Conservation (phyloP, 2,329 filamentous ascomycete species). For the Sordariomycetes sp. region DNA sequence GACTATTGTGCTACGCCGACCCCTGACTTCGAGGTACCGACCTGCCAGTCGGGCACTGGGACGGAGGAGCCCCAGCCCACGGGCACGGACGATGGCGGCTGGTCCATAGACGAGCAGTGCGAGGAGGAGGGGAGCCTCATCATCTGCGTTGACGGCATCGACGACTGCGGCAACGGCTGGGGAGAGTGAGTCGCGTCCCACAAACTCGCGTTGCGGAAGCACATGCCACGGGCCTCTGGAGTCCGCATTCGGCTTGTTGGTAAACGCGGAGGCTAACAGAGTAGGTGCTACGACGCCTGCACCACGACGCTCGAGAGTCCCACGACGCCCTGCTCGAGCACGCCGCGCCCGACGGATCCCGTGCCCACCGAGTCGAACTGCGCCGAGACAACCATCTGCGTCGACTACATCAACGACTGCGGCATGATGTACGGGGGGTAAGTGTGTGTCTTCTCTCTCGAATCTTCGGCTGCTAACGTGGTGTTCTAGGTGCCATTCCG, state of each 20-base stretch:
- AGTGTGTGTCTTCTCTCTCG: neutral
- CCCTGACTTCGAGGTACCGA: too few species aligned
- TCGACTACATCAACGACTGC: conserved; percentile 5
- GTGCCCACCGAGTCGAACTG: neutral
- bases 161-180: conserved; percentile 3
- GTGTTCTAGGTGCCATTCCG: neutral
- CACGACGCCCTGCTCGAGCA: neutral
- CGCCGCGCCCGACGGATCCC: neutral
- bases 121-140: neutral
- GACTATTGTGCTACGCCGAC: too few species aligned
- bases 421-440: conserved; percentile 4
- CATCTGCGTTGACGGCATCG: conserved; percentile 2
- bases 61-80: too few species aligned
- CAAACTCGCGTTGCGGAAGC: neutral
- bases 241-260: neutral
- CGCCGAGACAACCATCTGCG: conserved; percentile 3
- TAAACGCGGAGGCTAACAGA: neutral
- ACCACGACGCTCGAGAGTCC: neutral
- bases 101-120: neutral
- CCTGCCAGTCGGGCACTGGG: too few species aligned
- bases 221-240: neutral
- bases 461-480: neutral
- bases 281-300: conserved; percentile 2
- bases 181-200: neutral
- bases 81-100: too few species aligned